Evolutionary conservation across 257 asterid genomes (phyloP), one percentile per base, ranked within the genome.

Genomic region (Linaria vulgaris): DNA sequence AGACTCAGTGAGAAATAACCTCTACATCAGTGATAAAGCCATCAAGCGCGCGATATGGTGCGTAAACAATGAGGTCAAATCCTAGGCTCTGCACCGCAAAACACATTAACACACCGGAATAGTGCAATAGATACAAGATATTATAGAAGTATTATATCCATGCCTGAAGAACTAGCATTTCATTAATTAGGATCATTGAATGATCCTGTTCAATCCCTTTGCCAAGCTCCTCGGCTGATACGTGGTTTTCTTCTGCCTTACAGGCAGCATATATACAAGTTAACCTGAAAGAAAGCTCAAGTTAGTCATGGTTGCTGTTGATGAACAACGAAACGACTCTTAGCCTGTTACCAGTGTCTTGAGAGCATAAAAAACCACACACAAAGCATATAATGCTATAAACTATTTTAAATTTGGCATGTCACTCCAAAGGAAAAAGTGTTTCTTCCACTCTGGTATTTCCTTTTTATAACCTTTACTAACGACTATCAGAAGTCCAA

Each of bases 161-260:
- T 83, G 79, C 98, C 98, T 88, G 96, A 63, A 91, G 87, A 80
- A 91, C 96, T 67, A 91, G 83, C 91, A 91, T 88, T 76, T 91
- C 98, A 69, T 88, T 83, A 70, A 85, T 85, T 43, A 91, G 96
- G 73, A 91, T 91, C 75, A 80, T 80, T 23, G 82, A 90, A 74
- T 91, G 96, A 82, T 91, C 91, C 76, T 91, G 98, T 59, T 83
- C 96, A 41, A 91, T 91, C 71, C 98, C 98, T 81, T 87, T 92
- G 55, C 99, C 99, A 72, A 92, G 97, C 84, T 92, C 97, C 85
- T 92, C 98, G 21, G 97, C 98, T 30, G 98, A 92, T 59, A 92
- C 98, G 70, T 92, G 98, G 75, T 88, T 92, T 79, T 92, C 98
- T 78, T 92, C 96, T 44, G 91, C 95, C 88, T 89, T 92, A 81